These are phyloP conservation scores for Asterochloris sp. DNA, from an alignment of 139 green algal genomes.

Conservation along the genomic window DNA sequence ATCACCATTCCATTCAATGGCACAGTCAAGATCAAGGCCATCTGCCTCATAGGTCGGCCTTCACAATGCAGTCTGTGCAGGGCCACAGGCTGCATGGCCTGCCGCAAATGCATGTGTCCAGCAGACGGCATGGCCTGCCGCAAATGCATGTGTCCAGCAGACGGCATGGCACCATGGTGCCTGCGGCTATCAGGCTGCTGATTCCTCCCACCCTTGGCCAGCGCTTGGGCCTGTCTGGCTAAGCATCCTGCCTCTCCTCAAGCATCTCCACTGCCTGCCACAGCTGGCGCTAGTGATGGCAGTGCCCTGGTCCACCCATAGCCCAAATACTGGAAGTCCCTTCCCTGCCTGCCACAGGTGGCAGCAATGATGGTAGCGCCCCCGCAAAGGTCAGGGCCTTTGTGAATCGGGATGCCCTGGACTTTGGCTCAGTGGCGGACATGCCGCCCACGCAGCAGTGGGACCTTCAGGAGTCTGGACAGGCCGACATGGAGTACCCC, in stretches of 20 bases:
- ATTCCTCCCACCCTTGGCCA: too few relatives aligned
- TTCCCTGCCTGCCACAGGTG: not conserved
- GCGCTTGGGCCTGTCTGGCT: too few relatives aligned
- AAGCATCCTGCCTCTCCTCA: too few relatives aligned
- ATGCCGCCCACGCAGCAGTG: slow-evolving; percentile 75
- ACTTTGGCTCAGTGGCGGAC: slow-evolving; percentile 60
- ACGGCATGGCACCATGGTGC: too few relatives aligned
- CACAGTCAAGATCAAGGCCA: slow-evolving; percentile 78
- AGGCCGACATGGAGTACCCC: slow-evolving; percentile 60
- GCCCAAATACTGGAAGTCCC: not conserved
- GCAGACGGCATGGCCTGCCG: not conserved
- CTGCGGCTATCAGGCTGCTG: too few relatives aligned
- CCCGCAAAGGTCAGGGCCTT: slow-evolving; percentile 39
- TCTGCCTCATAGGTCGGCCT: slow-evolving; percentile 63
- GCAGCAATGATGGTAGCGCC: slow-evolving; percentile 38
- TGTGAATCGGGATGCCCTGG: slow-evolving; percentile 82
- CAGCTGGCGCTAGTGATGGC: not conserved
- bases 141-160: not conserved
- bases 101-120: not conserved
- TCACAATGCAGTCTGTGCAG: not conserved
- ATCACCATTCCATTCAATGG: slow-evolving; percentile 85
- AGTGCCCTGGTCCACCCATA: not conserved
- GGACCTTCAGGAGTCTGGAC: slow-evolving; percentile 64
- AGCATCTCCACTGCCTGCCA: not conserved
- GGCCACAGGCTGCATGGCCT: not conserved